Evolutionary conservation across 495 filamentous ascomycete species (phyloP).

Genomic region (Clohesyomyces aquaticus): DNA sequence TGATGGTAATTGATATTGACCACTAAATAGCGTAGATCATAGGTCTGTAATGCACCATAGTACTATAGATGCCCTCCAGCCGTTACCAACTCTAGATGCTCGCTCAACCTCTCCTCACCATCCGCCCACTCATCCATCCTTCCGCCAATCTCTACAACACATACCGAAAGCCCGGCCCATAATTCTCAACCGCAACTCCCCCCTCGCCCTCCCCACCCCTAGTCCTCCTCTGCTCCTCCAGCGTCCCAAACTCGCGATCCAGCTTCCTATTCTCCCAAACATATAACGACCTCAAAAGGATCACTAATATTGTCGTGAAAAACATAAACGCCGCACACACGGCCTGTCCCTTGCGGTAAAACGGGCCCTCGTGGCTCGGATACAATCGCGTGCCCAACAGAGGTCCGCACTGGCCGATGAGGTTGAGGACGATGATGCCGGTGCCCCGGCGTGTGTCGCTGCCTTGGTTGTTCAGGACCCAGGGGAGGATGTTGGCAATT

Average conservation of each 20-base stretch:
- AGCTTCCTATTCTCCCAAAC: slow-evolving; percentile 49
- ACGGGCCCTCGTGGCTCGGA: slow-evolving; percentile 59
- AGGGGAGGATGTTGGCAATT: slow-evolving; percentile 42
- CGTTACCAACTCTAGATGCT: no score
- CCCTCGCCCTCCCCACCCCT: slow-evolving; percentile 2
- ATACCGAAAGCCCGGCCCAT: slow-evolving; percentile 35
- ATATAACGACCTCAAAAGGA: slow-evolving; percentile 54
- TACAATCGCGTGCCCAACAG: slow-evolving; percentile 65
- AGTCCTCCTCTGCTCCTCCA: slow-evolving; percentile 12
- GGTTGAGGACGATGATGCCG: slow-evolving; percentile 61
- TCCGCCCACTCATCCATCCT: neutral
- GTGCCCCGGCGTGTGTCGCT: slow-evolving; percentile 59
- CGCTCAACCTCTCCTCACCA: no score
- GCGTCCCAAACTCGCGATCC: slow-evolving; percentile 31
- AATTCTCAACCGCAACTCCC: slow-evolving; percentile 31
- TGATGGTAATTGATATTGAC: no score
- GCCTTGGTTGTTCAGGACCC: slow-evolving; percentile 55
- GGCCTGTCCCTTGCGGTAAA: slow-evolving; percentile 62
- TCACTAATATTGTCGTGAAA: slow-evolving; percentile 53
- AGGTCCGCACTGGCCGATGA: slow-evolving; percentile 66
- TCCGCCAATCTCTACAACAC: slow-evolving; percentile 24
- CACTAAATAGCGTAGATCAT: no score
- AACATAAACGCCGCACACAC: slow-evolving; percentile 64
- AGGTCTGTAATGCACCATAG: no score
- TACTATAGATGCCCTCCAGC: no score